Base-by-base conservation (phyloP, 768 basidiomycete genomes). In the Auriscalpium vulgare region DNA sequence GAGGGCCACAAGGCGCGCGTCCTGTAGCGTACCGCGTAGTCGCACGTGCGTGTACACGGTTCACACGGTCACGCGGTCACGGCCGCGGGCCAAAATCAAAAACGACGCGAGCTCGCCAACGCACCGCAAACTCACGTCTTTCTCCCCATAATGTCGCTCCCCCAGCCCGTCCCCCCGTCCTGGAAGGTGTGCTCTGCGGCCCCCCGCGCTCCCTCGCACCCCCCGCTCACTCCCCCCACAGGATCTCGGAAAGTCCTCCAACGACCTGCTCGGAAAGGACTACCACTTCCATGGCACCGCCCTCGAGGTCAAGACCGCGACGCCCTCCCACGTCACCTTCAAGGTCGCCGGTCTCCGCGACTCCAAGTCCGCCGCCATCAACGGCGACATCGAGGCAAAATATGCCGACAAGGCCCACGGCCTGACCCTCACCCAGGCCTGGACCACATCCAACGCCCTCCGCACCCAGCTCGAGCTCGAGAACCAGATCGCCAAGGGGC, bases 241-340 rank as follows among this genome's bases (percentile, higher is more conserved):
- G 91, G 91, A 93, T 73, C 86, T 93, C 65, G 95, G 95, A 74
- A 98, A 97, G 83, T 94, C 93, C 63, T 91, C 93, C 74, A 91
- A 85, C 67, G 95, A 98, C 82, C 76, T 98, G 61, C 80, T 99
- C 65, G 78, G 79, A 71, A 93, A 87, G 79, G 97, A 99, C 79
- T 98, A 84, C 79, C 85, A 82, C 65, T 87, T 91, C 83, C 70
- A 76, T 53, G 83, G 82, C 36, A 80, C 78, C 56, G 71, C 77
- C 55, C 81, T 93, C 55, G 91, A 93, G 73, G 85, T 92, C 67
- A 94, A 93, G 78, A 94, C 91, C 56, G 82, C 85, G 69, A 88
- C 91, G 0, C 87, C 91, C 36, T 91, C 90, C 68, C 83, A 85
- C 68, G 92, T 97, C 64, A 78, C 85, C 70, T 98, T 99, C 88